Evolutionary conservation across 768 basidiomycete genomes (phyloP), one percentile per base, ranked within the genome.

Genomic region (Leucosporidium yakuticum): DNA sequence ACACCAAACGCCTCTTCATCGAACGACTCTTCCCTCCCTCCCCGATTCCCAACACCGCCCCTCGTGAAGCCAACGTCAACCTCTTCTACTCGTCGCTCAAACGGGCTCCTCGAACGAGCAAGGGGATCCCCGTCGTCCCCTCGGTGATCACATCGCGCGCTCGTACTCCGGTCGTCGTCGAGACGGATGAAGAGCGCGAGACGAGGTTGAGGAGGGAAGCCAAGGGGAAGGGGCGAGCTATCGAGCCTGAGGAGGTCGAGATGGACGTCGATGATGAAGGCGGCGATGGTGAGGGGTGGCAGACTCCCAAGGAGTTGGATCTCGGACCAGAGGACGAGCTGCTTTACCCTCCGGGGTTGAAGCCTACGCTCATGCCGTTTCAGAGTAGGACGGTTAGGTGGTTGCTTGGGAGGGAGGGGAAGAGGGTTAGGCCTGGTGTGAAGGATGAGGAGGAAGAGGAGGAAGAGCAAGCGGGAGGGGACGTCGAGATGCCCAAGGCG

Each of bases 291-390:
- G 48, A 34, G 4, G 61, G 53, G 2, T 25, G 3, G 14, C 25
- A 54, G 17, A 25, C 53, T 7, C 31, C 31, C 9, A 25, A 36
- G 56, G 20, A 7, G 17, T 34, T 32, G 4, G 50, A 57, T 21
- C 39, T 8, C 39, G 60, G 34, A 2, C 50, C 23, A 5, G 68
- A 73, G 39, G 71, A 73, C 39, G 63, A 68, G 21, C 32, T 63
- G 20, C 54, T 77, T 11, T 76, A 77, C 49, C 78, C 80, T 0
- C 58, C 64, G 36, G 77, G 73, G 19, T 71, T 81, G 68, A 54
- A 64, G 2, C 75, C 79, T 15, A 69, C 63, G 20, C 71, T 81
- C 0, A 73, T 79, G 14, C 81, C 81, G 2, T 81, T 81, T 69
- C 81, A 81, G 70, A 73, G 62, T 34, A 65, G 80, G 27, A 76